Conservation (phyloP, 2,329 filamentous ascomycete species). For the Aspergillus sojae region DNA sequence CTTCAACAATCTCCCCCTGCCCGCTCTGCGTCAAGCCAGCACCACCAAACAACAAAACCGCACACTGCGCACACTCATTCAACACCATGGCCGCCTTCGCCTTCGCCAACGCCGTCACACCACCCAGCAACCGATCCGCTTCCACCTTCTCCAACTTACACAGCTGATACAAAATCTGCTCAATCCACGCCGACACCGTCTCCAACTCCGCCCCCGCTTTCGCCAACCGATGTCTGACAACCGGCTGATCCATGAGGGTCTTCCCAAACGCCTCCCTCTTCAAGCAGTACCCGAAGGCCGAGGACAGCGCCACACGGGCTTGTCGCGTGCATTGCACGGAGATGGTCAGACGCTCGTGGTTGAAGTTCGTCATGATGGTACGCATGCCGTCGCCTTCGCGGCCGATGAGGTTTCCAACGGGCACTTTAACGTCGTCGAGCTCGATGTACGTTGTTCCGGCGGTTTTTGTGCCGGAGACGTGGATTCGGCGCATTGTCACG, state of each 20-base stretch:
- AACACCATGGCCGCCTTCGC: slow-evolving; percentile 72
- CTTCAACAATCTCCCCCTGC: slow-evolving; percentile 71
- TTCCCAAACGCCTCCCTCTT: slow-evolving; percentile 70
- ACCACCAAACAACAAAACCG: slow-evolving; percentile 72
- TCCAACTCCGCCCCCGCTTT: slow-evolving; percentile 71
- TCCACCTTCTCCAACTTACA: slow-evolving; percentile 57
- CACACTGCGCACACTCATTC: slow-evolving; percentile 70
- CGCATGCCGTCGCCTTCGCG: slow-evolving; percentile 71
- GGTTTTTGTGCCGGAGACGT: slow-evolving; percentile 65
- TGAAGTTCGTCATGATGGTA: slow-evolving; percentile 79
- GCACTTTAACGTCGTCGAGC: slow-evolving; percentile 73
- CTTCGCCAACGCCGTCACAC: slow-evolving; percentile 72
- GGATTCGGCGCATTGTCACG: slow-evolving; percentile 68
- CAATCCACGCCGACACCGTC: slow-evolving; percentile 71
- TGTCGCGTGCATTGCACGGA: slow-evolving; percentile 65
- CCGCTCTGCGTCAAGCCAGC: slow-evolving; percentile 70
- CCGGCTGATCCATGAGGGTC: slow-evolving; percentile 71
- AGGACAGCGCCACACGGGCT: slow-evolving; percentile 61
- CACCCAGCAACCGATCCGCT: slow-evolving; percentile 61
- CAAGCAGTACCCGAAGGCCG: slow-evolving; percentile 65
- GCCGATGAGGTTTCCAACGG: slow-evolving; percentile 70
- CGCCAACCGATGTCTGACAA: slow-evolving; percentile 72
- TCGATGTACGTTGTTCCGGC: slow-evolving; percentile 76
- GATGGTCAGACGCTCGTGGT: slow-evolving; percentile 73
- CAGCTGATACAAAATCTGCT: slow-evolving; percentile 71